Evolutionary conservation across 306 rosid species (phyloP).

Genomic region (Fragaria vesca): DNA sequence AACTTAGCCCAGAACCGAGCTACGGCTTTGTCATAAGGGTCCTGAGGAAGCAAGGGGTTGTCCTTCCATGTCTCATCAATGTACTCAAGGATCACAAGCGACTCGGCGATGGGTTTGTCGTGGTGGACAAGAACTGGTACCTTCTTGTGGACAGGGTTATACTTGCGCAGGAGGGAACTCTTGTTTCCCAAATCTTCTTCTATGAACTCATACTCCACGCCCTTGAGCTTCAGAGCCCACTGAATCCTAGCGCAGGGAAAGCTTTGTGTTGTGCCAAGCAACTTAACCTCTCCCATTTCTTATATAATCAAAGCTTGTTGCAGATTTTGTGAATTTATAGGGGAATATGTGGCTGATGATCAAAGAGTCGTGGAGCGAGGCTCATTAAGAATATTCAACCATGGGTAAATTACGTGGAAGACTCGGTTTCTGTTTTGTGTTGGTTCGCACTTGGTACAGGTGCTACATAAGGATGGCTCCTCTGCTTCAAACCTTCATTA

Average conservation of each 20-base stretch:
- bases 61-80: conserved; percentile 55
- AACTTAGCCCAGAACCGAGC: conserved; percentile 55
- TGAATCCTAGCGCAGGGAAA: conserved; percentile 40
- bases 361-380: not conserved
- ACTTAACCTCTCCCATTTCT: conserved; percentile 41
- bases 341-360: no score
- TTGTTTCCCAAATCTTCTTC: conserved; percentile 40
- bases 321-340: no score
- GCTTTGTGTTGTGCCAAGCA: conserved; percentile 37
- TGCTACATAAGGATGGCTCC: not conserved
- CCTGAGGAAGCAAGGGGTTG: conserved; percentile 33
- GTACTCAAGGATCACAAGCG: conserved; percentile 50
- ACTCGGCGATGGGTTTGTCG: conserved; percentile 36
- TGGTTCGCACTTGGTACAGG: not conserved
- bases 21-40: conserved; percentile 31
- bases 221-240: conserved; percentile 40
- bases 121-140: conserved; percentile 42
- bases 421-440: not conserved
- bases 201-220: conserved; percentile 17
- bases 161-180: conserved; percentile 43
- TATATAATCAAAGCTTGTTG: not conserved
- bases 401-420: not conserved
- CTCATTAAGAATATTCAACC: not conserved
- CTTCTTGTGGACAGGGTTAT: conserved; percentile 51
- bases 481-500: not conserved